Percentiles rank a stretch among this genome's conserved stretches.
These are phyloP conservation scores for Trypanosoma grayi DNA, from an alignment of 208 protist species.

Conservation along the genomic window DNA sequence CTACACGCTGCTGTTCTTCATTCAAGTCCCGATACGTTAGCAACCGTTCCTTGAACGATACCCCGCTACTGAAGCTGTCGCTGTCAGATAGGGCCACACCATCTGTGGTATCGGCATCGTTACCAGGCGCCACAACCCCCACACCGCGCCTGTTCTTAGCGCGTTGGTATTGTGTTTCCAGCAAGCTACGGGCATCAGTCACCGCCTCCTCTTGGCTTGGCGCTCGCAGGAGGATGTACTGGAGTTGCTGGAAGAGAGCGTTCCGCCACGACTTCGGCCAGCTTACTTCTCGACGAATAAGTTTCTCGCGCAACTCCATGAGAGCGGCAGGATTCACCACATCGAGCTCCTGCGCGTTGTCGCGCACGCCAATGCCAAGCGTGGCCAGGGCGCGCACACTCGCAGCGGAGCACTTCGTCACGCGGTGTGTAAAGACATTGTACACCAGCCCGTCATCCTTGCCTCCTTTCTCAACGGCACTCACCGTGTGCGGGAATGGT, in stretches of 20 bases:
- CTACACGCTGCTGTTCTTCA: conserved; percentile 73
- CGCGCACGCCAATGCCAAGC: conserved; percentile 60
- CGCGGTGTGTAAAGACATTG: conserved; percentile 84
- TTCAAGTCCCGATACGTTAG: conserved; percentile 69
- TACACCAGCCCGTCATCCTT: conserved; percentile 39
- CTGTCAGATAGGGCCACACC: not conserved
- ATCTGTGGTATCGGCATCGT: not conserved
- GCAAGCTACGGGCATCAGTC: conserved; percentile 30
- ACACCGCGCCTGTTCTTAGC: conserved; percentile 18
- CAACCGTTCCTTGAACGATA: conserved; percentile 30
- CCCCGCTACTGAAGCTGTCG: not conserved
- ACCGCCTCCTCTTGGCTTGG: conserved; percentile 22
- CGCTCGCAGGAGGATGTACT: conserved; percentile 31
- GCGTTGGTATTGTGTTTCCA: conserved; percentile 47
- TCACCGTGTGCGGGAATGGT: not conserved
- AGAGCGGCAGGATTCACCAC: conserved; percentile 46
- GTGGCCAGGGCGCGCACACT: conserved; percentile 45
- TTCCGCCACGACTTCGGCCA: conserved; percentile 70
- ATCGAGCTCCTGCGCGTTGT: conserved; percentile 39
- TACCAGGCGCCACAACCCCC: conserved; percentile 33
- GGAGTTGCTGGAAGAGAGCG: conserved; percentile 37
- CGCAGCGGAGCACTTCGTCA: conserved; percentile 44
- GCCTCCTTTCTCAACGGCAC: not conserved
- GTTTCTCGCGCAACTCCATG: conserved; percentile 32
- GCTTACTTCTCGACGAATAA: conserved; percentile 37